A percentile compares a stretch with the other conserved stretches of the same genome.
phyloP scores from a whole-genome alignment of 495 filamentous ascomycete species.

The Neurospora pannonica region DNA sequence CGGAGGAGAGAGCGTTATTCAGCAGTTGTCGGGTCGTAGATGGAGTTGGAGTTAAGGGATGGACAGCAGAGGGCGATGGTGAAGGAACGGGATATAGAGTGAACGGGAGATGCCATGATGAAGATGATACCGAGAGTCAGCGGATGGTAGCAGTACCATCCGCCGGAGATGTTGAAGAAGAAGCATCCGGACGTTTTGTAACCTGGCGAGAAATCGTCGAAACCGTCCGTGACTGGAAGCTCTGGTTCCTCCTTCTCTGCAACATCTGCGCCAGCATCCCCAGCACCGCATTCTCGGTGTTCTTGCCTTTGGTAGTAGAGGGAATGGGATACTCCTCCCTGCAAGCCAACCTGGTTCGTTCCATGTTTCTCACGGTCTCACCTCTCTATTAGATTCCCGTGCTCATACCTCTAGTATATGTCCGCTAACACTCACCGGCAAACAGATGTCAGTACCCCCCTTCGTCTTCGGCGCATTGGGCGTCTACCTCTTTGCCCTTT shows the following conservation, averaged over 20 bases:
- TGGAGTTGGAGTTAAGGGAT: constrained; percentile 4
- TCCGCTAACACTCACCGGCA: background rate
- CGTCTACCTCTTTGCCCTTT: constrained; percentile 27
- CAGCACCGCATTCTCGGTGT: constrained; percentile 43
- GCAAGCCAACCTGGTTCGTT: constrained; percentile 36
- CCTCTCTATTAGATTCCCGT: background rate
- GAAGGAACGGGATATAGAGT: background rate
- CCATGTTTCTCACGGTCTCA: background rate
- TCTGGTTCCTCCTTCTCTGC: constrained; percentile 40
- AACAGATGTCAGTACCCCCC: constrained; percentile 43
- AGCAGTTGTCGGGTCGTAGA: background rate
- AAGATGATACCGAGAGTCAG: constrained; percentile 14
- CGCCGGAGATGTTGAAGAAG: constrained; percentile 12
- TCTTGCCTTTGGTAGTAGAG: constrained; percentile 43
- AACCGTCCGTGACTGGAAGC: constrained; percentile 41
- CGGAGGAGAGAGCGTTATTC: constrained; percentile 22
- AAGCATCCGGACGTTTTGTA: constrained; percentile 5
- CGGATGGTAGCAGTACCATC: constrained; percentile 10
- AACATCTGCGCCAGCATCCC: constrained; percentile 49
- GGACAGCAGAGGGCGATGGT: background rate
- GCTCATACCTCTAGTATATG: background rate
- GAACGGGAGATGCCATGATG: background rate
- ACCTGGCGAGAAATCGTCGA: constrained; percentile 39
- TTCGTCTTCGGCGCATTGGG: constrained; percentile 40
- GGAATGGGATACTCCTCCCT: constrained; percentile 33